Evolutionary conservation across 1,284 basidiomycete species (phyloP), one percentile per base, ranked within the genome.

Genomic region (Leucoagaricus sp.): DNA sequence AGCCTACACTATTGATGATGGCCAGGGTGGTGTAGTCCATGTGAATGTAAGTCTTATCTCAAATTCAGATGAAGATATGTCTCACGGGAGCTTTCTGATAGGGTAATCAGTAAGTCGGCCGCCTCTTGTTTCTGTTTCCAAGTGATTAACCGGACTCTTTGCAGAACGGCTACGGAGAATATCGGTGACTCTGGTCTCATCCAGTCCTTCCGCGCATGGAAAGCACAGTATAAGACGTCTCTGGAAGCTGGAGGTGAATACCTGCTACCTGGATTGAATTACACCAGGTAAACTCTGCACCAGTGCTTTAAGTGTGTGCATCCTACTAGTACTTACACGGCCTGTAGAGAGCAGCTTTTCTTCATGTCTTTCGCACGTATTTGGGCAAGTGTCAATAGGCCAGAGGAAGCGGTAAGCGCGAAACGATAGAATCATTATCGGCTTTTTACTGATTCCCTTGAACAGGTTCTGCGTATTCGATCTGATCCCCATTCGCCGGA

Each of bases 401-500:
- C 87, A n/a, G 85, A 83, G 53, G 83, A 87, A 17, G 85, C 84
- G 25, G 86, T 86, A 61, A 64, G 81, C n/a, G n/a, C n/a, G n/a
- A n/a, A n/a, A n/a, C n/a, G n/a, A n/a, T 75, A 26, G 49, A 17
- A 9, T 49, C 23, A 38, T 21, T 8, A n/a, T 7, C 17, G 21
- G 0, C 40, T 23, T 29, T 21, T 21, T 29, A 36, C 45, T 42
- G 36, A 52, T 38, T 40, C 13, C 7, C 28, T 21, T 28, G 15
- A 34, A 40, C 69, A 91, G 79, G 82, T 95, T 25, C 85, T 86
- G 60, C 84, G 89, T 28, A 84, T 96, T 41, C 84, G 91, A 50
- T 88, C 91, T 3, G 94, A 97, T 67, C 93, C 94, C 21, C 95
- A 96, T 69, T 93, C 92, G 17, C 94, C 94, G 0, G 83, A 77